phyloP scores from a whole-genome alignment of 2,329 filamentous ascomycete genomes.

The Fusarium luffae region DNA sequence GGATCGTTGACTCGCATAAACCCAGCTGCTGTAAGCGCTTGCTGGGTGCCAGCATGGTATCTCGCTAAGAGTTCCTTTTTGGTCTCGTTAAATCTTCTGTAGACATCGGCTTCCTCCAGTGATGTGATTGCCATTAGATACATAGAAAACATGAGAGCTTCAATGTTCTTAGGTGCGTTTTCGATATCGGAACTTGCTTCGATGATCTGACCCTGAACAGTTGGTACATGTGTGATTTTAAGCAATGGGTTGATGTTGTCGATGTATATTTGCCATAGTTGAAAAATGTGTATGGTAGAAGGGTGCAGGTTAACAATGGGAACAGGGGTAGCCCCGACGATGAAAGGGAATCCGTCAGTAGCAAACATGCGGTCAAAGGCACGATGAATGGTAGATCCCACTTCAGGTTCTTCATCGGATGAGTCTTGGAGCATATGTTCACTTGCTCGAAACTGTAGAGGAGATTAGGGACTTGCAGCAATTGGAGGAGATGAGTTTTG shows the following conservation, averaged over 20 bases:
- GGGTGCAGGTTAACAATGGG: conserved; percentile 63
- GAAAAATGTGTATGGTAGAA: conserved; percentile 67
- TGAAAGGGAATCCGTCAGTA: conserved; percentile 68
- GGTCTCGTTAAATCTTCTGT: conserved; percentile 63
- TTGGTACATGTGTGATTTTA: conserved; percentile 75
- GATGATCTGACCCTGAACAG: conserved; percentile 71
- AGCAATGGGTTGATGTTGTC: conserved; percentile 76
- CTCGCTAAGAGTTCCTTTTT: conserved; percentile 62
- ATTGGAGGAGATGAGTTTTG: not conserved
- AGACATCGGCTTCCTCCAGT: conserved; percentile 67
- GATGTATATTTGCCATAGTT: conserved; percentile 76
- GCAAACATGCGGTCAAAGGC: conserved; percentile 71
- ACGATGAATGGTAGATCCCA: conserved; percentile 64
- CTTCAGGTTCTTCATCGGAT: conserved; percentile 68
- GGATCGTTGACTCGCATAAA: conserved; percentile 75
- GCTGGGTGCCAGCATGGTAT: conserved; percentile 69
- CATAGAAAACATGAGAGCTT: conserved; percentile 75
- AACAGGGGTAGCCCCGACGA: conserved; percentile 58
- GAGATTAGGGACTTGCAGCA: conserved; percentile 10
- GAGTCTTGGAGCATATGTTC: conserved; percentile 63
- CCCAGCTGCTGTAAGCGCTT: conserved; percentile 73
- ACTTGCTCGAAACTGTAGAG: conserved; percentile 60
- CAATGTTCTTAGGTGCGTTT: conserved; percentile 66
- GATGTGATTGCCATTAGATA: conserved; percentile 70
- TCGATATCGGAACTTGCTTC: conserved; percentile 67